Conservation (phyloP, 495 filamentous ascomycete genomes). For the Durotheca rogersii region DNA sequence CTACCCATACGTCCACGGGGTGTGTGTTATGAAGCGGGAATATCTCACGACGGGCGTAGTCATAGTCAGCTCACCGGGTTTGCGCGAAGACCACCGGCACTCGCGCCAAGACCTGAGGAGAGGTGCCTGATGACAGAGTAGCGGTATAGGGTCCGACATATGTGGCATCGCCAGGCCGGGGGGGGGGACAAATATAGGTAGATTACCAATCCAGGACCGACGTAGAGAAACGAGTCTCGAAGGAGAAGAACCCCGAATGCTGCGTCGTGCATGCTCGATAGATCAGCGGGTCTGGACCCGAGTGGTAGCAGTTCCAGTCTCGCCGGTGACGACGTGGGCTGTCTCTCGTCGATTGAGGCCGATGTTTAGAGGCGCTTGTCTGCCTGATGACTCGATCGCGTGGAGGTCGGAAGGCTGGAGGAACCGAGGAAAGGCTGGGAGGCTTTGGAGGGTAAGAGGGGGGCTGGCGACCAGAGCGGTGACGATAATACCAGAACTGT, state of each 20-base stretch:
- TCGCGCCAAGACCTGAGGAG: background rate
- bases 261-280: background rate
- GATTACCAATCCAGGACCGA: too few species aligned
- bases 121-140: background rate
- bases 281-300: background rate
- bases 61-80: background rate
- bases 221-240: too few species aligned
- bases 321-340: background rate
- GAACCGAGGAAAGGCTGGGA: too few species aligned
- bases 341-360: background rate
- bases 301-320: background rate
- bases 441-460: too few species aligned
- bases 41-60: background rate
- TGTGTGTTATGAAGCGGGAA: background rate
- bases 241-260: too few species aligned
- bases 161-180: background rate
- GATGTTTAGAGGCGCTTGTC: background rate
- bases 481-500: background rate
- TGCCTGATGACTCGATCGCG: background rate
- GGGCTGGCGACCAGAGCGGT: background rate
- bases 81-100: background rate
- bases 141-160: background rate
- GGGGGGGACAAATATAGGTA: too few species aligned
- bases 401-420: background rate
- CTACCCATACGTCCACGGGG: background rate